A percentile compares a stretch with the other conserved stretches of the same genome.
Evolutionary conservation across 331 rosid genomes (phyloP).

Genomic region (Malus hybrid): DNA sequence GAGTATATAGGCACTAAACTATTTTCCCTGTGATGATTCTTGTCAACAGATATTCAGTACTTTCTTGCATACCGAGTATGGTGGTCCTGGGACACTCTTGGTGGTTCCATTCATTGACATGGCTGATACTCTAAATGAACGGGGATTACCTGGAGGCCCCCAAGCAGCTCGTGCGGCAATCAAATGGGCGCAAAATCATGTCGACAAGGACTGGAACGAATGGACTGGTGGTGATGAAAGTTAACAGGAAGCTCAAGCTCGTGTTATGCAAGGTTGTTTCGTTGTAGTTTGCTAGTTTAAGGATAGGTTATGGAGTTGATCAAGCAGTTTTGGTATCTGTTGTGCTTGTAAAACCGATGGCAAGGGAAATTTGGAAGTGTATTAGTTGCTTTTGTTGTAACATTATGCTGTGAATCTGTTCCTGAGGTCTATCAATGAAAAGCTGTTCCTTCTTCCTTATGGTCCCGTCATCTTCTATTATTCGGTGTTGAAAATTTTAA

Average conservation of each 20-base stretch:
- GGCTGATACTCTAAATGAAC: constrained; percentile 68
- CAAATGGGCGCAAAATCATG: constrained; percentile 78
- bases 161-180: constrained; percentile 82
- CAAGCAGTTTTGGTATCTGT: constrained; percentile 7
- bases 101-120: constrained; percentile 83
- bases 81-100: constrained; percentile 93
- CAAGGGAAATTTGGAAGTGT: not conserved
- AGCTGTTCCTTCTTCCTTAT: not conserved
- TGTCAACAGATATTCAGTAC: constrained; percentile 57
- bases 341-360: not conserved
- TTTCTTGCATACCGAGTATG: constrained; percentile 78
- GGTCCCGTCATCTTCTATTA: too few relatives aligned
- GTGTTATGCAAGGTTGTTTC: not conserved
- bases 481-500: not conserved
- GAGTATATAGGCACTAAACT: constrained; percentile 1
- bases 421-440: not conserved
- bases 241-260: not conserved
- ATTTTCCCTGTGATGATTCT: constrained; percentile 1
- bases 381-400: not conserved
- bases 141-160: constrained; percentile 80
- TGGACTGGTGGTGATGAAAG: constrained; percentile 55
- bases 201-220: constrained; percentile 83
- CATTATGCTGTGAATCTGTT: not conserved
- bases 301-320: not conserved
- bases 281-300: not conserved